Conservation (phyloP, 148 eudicot species). For the Heliosperma pusillum region DNA sequence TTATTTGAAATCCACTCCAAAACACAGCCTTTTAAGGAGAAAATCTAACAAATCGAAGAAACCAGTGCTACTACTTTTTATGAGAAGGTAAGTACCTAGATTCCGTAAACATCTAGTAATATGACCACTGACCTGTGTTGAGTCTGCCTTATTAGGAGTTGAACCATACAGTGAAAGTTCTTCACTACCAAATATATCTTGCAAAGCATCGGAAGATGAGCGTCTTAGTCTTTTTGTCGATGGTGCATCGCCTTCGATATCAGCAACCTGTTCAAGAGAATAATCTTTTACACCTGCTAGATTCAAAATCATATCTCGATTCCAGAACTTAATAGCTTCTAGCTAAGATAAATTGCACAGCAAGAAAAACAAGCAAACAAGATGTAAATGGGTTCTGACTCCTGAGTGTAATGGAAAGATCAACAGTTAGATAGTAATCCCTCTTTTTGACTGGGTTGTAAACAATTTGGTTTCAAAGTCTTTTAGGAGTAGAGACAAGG, state of each 20-base stretch:
- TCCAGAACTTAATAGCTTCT: background rate
- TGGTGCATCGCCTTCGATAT: conserved; percentile 79
- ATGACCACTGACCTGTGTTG: conserved; percentile 59
- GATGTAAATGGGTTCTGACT: background rate
- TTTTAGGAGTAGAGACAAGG: background rate
- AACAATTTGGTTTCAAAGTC: background rate
- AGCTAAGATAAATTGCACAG: background rate
- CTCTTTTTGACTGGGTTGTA: background rate
- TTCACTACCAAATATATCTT: conserved; percentile 71
- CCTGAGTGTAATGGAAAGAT: conserved; percentile 1
- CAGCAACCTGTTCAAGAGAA: conserved; percentile 55
- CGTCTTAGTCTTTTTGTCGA: conserved; percentile 65
- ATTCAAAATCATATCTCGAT: background rate
- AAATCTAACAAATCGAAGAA: background rate
- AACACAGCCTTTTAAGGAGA: background rate
- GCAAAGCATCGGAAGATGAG: conserved; percentile 87
- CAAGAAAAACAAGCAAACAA: background rate
- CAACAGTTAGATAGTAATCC: background rate
- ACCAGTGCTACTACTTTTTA: background rate
- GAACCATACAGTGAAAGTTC: conserved; percentile 84
- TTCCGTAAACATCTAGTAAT: background rate
- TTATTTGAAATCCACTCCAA: background rate
- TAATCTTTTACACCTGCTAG: conserved; percentile 3
- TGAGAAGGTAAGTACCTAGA: background rate
- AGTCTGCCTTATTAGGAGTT: conserved; percentile 74